Evolutionary conservation across 371 early-diverging fungal genomes (phyloP), one percentile per base, ranked within the genome.

Genomic region (Rhizopus sp.): DNA sequence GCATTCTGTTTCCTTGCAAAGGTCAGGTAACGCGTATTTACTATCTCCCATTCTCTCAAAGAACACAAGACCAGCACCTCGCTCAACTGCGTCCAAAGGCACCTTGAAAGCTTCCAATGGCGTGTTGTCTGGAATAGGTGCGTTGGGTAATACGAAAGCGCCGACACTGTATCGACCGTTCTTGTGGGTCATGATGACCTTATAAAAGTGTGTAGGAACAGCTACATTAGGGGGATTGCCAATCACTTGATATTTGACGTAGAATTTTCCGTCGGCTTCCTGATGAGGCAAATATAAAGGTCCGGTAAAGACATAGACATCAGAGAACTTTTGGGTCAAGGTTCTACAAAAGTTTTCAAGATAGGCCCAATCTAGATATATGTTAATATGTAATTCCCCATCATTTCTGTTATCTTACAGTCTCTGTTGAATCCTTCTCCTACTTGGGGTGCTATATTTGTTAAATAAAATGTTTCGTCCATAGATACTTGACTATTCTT

Each of bases 181-280:
- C 16, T 70, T 57, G 37, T 82, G 74, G 29, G 77, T 77, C 72
- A 92, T 54, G 45, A 93, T 84, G 39, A 90, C 88, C 77, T 96
- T 96, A 79, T 84, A 96, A 65, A 95, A 94, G 59, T 95, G 95
- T 4, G 95, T 95, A 4, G 97, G 96, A 1, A 96, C 97, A 8
- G 92, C 93, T 15, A 92, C 86, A 52, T 92, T 92, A 53, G 93
- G 92, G 23, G 92, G 88, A 49, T 85, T 81, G 3, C 96, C 96
- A 50, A 96, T 91, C 49, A 95, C 88, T 73, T 96, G 88, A 62
- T 95, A 93, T 50, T 87, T 88, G 35, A 95, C 89, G 55, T 89
- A 89, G 66, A 78, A 88, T 67, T 90, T 88, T 41, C 82, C 76
- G 62, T 83, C 79, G 16, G 75, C 76, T 55, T 87, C 88, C 54